A percentile compares a stretch with the other conserved stretches of the same genome.
Conservation (phyloP, 1,139 yeast genomes). For the Taphrina flavorubra region DNA sequence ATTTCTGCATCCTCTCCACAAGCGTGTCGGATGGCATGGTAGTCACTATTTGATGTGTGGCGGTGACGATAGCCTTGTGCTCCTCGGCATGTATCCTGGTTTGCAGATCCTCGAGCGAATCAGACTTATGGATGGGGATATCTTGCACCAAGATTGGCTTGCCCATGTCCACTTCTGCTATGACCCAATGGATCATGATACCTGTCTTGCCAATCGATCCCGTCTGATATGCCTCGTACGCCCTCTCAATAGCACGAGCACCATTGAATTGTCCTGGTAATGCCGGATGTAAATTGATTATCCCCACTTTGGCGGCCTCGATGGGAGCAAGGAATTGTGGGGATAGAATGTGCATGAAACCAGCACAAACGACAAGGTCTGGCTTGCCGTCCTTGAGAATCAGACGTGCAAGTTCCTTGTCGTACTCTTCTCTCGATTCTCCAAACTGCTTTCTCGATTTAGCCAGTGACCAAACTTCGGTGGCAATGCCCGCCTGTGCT, state of each 20-base stretch:
- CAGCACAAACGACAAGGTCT: constrained; percentile 91
- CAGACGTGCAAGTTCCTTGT: constrained; percentile 73
- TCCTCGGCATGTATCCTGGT: constrained; percentile 81
- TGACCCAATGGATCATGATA: constrained; percentile 94
- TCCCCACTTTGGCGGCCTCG: constrained; percentile 66
- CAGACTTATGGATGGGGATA: constrained; percentile 70
- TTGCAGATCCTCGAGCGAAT: constrained; percentile 78
- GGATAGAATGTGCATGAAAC: constrained; percentile 94
- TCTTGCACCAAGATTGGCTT: constrained; percentile 84
- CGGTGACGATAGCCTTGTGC: constrained; percentile 91
- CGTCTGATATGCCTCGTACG: constrained; percentile 90
- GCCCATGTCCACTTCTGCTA: constrained; percentile 92
- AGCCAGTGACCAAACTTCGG: constrained; percentile 72
- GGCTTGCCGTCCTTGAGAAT: constrained; percentile 64
- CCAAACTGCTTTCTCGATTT: constrained; percentile 66
- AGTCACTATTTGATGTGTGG: constrained; percentile 56
- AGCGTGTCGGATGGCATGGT: constrained; percentile 59
- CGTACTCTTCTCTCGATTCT: constrained; percentile 76
- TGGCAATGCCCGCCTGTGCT: constrained; percentile 65
- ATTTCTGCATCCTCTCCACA: constrained; percentile 77
- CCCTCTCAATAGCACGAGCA: constrained; percentile 93
- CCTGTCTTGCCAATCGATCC: constrained; percentile 83
- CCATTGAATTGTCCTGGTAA: constrained; percentile 97
- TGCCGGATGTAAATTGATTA: constrained; percentile 94
- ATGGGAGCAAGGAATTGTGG: constrained; percentile 74